phyloP scores from a whole-genome alignment of 352 stramenopile genomes.

The Halophytophthora polymorphica region DNA sequence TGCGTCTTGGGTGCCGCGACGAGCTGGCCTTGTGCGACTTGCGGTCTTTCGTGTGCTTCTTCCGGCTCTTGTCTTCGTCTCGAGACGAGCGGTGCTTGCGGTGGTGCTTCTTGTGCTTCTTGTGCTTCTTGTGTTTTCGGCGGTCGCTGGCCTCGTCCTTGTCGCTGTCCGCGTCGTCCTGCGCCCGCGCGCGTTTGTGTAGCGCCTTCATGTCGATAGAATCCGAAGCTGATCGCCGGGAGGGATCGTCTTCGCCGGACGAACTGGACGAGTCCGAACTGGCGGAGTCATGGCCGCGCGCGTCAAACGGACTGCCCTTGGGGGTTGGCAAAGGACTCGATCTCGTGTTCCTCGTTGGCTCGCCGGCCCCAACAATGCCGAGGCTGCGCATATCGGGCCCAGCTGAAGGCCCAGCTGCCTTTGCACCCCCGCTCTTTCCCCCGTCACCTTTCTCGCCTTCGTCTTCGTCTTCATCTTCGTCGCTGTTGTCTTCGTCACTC shows the following conservation, averaged over 20 bases:
- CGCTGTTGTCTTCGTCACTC: constrained; percentile 42
- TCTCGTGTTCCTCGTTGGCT: too few species aligned
- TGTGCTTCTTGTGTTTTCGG: constrained; percentile 18
- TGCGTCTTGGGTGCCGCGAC: constrained; percentile 25
- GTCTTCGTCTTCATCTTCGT: constrained; percentile 22
- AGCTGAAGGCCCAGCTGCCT: background rate
- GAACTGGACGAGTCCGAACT: too few species aligned
- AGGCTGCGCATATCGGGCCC: too few species aligned
- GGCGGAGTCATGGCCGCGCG: too few species aligned
- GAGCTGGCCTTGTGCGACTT: constrained; percentile 27
- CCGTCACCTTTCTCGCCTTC: constrained; percentile 9
- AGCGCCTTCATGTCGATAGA: background rate
- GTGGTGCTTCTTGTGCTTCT: constrained; percentile 36
- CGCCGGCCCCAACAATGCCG: too few species aligned
- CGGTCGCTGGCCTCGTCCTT: constrained; percentile 11
- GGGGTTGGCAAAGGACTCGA: too few species aligned
- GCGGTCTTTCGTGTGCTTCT: constrained; percentile 26
- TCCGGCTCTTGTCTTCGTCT: constrained; percentile 18
- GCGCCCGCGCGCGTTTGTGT: constrained; percentile 12
- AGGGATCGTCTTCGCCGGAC: too few species aligned
- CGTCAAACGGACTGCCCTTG: too few species aligned
- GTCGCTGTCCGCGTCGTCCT: background rate
- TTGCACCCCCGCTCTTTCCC: background rate
- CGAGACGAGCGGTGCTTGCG: constrained; percentile 29
- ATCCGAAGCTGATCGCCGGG: too few species aligned